phyloP scores from a whole-genome alignment of 2,329 filamentous ascomycete species.

The Monilinia polystroma region DNA sequence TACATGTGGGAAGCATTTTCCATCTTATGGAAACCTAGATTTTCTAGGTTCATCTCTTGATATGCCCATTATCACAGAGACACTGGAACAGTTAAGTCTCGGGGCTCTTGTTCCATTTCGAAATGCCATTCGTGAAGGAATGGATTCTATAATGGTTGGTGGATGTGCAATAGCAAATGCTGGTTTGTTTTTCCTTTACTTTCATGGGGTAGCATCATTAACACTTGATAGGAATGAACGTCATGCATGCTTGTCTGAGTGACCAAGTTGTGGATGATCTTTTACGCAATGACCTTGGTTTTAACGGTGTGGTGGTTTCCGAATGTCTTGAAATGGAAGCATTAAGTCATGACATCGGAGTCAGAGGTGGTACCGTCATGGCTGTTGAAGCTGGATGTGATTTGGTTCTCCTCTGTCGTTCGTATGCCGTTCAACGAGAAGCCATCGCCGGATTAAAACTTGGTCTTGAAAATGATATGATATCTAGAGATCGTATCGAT shows the following conservation, averaged over 20 bases:
- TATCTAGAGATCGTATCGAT: constrained; percentile 75
- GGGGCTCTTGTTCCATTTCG: constrained; percentile 89
- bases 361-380: constrained; percentile 95
- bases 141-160: constrained; percentile 95
- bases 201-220: neutral
- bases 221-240: constrained; percentile 70
- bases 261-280: constrained; percentile 92
- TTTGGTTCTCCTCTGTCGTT: constrained; percentile 81
- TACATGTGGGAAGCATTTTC: constrained; percentile 94
- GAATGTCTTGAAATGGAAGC: constrained; percentile 98
- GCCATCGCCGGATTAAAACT: constrained; percentile 87
- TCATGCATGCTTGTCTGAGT: constrained; percentile 95
- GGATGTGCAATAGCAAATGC: constrained; percentile 85
- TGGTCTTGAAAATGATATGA: constrained; percentile 86
- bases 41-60: constrained; percentile 89
- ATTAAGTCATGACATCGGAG: constrained; percentile 91
- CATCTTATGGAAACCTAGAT: constrained; percentile 92
- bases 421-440: constrained; percentile 85
- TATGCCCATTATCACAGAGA: constrained; percentile 94
- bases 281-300: constrained; percentile 82
- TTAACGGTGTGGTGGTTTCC: constrained; percentile 88
- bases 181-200: constrained; percentile 27
- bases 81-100: constrained; percentile 86
- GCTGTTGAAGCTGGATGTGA: constrained; percentile 96
- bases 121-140: constrained; percentile 79